Evolutionary conservation across 331 rosid species (phyloP), one percentile per base, ranked within the genome.

Genomic region (Rosa hybrid): DNA sequence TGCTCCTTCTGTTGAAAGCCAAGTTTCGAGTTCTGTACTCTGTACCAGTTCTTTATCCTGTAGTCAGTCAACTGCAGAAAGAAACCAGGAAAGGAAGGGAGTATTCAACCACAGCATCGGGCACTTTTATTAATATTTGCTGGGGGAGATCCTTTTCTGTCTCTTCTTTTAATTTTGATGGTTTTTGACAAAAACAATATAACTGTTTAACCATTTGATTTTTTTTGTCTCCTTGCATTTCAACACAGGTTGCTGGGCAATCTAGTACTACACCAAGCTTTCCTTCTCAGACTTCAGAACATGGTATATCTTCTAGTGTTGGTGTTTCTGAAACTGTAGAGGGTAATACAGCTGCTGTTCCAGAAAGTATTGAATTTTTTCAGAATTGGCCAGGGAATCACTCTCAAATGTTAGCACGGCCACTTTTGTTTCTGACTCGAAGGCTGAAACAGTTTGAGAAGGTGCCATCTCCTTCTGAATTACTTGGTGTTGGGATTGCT

Each of bases 21-120:
- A 77, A 48, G 75, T 76, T 13, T 51, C 87, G 56, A 68, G 78
- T 79, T 77, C 89, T 77, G 81, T 76, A 57, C 72, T 34, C 0
- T 34, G 4, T 34, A 34, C 39, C 39, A 34, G 39, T 34, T 34
- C 39, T 34, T 34, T 34, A 34, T 34, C 39, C 39, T 34, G 39
- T 34, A 34, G 83, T 17, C 86, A 81, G 79, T 86, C 97, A 12
- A 88, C 86, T 85, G 83, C 90, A 86, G 86, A 91, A 91, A 85
- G 76, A 87, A 87, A 69, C 23, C 82, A 39, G 84, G 78, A 75
- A 90, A 81, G 86, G 86, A 86, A 85, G 97, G 87, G 45, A 20
- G 7, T 77, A 25, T 21, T 14, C 90, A 87, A 80, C 57, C 81
- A 23, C 87, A 72, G 70, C 82, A 85, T 80, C 90, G 91, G 96